Evolutionary conservation across 768 basidiomycete genomes (phyloP).

Genomic region (Flagelloscypha sp.): DNA sequence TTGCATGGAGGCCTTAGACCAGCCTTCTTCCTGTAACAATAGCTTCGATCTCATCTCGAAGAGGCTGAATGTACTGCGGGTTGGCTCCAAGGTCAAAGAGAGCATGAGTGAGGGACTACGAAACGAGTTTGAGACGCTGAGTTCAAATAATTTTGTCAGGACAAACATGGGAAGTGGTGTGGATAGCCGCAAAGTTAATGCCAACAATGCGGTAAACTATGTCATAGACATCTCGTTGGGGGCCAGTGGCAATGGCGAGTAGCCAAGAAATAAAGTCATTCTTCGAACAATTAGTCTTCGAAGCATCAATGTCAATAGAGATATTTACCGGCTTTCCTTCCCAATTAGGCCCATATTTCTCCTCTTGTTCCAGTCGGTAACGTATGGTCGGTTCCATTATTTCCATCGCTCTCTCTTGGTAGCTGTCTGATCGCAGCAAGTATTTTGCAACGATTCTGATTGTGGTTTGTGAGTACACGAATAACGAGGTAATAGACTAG

Average conservation of each 20-base stretch:
- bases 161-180: conserved; percentile 18
- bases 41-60: conserved; percentile 37
- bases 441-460: conserved; percentile 6
- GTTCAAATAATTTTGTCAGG: background rate
- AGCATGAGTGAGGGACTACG: conserved; percentile 27
- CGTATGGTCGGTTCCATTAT: conserved; percentile 23
- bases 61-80: conserved; percentile 22
- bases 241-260: conserved; percentile 17
- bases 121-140: background rate
- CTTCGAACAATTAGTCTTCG: conserved; percentile 10
- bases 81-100: conserved; percentile 28
- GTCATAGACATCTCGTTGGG: conserved; percentile 10
- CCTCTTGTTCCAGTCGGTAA: conserved; percentile 22
- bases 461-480: background rate
- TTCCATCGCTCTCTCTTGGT: conserved; percentile 11
- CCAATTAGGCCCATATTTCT: conserved; percentile 20
- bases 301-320: conserved; percentile 2
- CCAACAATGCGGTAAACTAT: conserved; percentile 15
- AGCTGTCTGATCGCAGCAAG: too few relatives aligned
- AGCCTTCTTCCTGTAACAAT: conserved; percentile 28
- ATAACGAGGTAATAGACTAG: background rate
- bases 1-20: conserved; percentile 25
- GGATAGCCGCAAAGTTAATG: conserved; percentile 28
- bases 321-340: conserved; percentile 23
- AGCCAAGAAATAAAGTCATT: conserved; percentile 29